These are phyloP conservation scores for Rhodomyrtus psidioides DNA, from an alignment of 441 rosid genomes.

Conservation along the genomic window DNA sequence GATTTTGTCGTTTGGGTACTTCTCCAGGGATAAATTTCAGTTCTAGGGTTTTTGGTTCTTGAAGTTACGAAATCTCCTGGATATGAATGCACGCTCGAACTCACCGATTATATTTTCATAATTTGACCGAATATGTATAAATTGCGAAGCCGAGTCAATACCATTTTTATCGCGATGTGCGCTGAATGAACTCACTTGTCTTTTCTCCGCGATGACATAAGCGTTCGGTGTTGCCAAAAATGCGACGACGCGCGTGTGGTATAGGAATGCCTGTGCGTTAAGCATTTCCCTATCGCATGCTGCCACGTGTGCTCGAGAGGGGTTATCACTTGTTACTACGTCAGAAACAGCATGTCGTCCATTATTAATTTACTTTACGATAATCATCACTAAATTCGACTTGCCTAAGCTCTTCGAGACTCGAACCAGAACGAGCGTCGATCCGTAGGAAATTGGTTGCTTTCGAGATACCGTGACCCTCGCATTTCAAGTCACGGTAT, in stretches of 20 bases:
- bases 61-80: background rate
- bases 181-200: background rate
- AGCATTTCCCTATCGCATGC: rapidly evolving
- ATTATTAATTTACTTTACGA: background rate
- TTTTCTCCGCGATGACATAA: rapidly evolving
- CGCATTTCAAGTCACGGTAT: background rate
- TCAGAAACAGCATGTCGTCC: background rate
- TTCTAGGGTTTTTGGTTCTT: background rate
- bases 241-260: rapidly evolving
- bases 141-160: rapidly evolving
- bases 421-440: background rate
- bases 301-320: background rate
- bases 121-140: rapidly evolving
- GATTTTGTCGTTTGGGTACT: no score
- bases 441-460: no score
- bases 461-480: background rate
- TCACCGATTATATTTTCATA: rapidly evolving
- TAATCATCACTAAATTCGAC: rapidly evolving
- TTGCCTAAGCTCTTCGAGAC: background rate
- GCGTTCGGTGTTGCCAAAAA: background rate
- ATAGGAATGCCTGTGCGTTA: background rate
- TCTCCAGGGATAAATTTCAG: background rate
- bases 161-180: rapidly evolving
- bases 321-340: background rate
- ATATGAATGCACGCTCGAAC: background rate